Base-by-base conservation (phyloP, 345 rosid genomes). In the Eucalyptus lansdowneana region DNA sequence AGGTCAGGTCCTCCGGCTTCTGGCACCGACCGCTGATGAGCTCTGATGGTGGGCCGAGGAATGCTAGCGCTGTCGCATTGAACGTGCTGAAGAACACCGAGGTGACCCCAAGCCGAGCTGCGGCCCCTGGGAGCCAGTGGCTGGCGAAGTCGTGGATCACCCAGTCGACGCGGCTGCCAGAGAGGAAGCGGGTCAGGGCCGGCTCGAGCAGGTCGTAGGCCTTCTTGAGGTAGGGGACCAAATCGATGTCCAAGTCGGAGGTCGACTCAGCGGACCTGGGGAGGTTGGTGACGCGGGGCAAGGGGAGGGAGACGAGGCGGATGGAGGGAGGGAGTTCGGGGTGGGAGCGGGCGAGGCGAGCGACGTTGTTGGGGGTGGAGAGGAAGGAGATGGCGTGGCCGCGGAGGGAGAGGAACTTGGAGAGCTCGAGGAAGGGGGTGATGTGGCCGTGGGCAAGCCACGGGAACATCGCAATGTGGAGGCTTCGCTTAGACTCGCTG, bases 121-220 rank as follows among this genome's bases (percentile, higher is more conserved):
- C 90, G 7, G 90, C 50, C 2, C 91, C 81, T 25, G 94, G 93
- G 21, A 94, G 88, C 94, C 95, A 94, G 86, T 93, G 87, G 65
- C 94, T 40, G 24, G 90, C 88, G 69, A 92, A 91, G 89, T 94
- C 95, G 0, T 81, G 92, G 12, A 94, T 50, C 49, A 93, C 29
- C 93, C 94, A 94, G 21, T 93, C 50, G n/a, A 88, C 94, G n/a
- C 67, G 80, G 2, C 89, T 29, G 17, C 89, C 50, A 50, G 89
- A 87, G 6, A 94, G 93, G 65, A 94, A 90, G 15, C 25, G 34
- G 15, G 91, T 86, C 80, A 93, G 42, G 31, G 92, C 91, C 4
- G 50, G 31, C 34, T 89, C 40, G 50, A 94, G 88, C 24, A 87
- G 80, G 80, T 94, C 94, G 87, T 80, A 92, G n/a, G 93, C 94